Base-by-base conservation (phyloP, 495 filamentous ascomycete species). In the Penicillium herquei region DNA sequence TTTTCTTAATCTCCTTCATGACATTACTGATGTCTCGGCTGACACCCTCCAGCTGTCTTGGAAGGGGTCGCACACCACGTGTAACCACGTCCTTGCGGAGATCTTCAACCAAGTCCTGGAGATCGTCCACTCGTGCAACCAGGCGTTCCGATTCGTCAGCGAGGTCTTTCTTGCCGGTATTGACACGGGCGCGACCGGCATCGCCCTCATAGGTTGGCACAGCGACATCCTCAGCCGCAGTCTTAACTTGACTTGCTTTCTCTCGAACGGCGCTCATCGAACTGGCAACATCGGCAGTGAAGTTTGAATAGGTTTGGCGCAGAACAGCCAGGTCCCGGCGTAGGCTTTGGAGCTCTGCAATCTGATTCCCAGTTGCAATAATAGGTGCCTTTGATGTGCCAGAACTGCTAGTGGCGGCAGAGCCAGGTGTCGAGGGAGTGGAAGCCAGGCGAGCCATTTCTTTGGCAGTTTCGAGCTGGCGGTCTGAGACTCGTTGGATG, bases 51-150 rank as follows among this genome's bases (percentile, higher is more conserved):
- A 99, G 82, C 71, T 96, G 91, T 16, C 91, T 82, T n/a, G 93
- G 93, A 4, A 93, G 78, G 11, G 94, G 94, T 39, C 95, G 87
- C 40, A 98, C 94, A 47, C 94, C 94, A 57, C 95, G 91, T 40
- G 80, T 78, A 37, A 99, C 94, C 40, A 98, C 95, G 67, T 98
- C 94, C 75, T 98, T 98, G 54, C 94, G 91, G 31, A 99, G 83
- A 68, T 98, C 95, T 67, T 99, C 94, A 33, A 99, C 88, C 41
- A 94, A 75, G 66, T 99, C 95, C 73, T 96, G 92, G 14, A 99
- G 83, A 64, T 97, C 92, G 67, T 99, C 94, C 12, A 99, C 93
- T 55, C 89, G 87, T 56, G 81, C 84, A 59, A 99, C 91, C 46
- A 98, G 83, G 39, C 82, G 87, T 69, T 96, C 92, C 7, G 89